Base-by-base conservation (phyloP, 176 grass and related monocot species). In the Oryza punctata region DNA sequence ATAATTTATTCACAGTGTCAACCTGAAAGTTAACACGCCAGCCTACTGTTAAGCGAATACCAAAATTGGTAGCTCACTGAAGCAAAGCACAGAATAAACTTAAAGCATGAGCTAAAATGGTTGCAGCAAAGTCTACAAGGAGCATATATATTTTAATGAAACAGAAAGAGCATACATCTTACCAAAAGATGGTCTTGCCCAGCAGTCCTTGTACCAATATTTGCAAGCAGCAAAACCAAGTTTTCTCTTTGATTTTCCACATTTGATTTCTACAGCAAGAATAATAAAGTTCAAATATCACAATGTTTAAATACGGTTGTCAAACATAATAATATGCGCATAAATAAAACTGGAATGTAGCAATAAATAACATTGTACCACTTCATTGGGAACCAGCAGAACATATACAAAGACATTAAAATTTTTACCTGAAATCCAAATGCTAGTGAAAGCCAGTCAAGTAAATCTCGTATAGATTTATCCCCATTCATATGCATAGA, bases 191-290 rank as follows among this genome's bases (percentile, higher is more conserved):
- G 41, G 61, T 85, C 81, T 21, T 67, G 47, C 10, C 13, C 43
- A 65, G 23, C 69, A n/a, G 65, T 35, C 69, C 87, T 91, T 81
- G 85, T 77, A 77, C 75, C 80, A 67, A 91, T 82, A 78, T 94
- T 94, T 85, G 89, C 89, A 67, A 94, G 92, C 49, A 94, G 72
- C 74, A 94, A 85, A 76, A 94, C 81, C 81, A 94, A 79, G 78
- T 91, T 88, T 72, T 94, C 92, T 63, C 89, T 89, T 78, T 94
- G 92, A 91, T 94, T 94, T 63, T 91, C 84, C 69, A 87, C 92
- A 85, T 91, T 94, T 3, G 89, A 88, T 87, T 89, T 87, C 92
- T 94, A 76, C 14, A 77, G 65, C 26, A 57, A 26, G 14, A 44
- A 81, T 7, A 40, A 77, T 83, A 65, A 30, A 59, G 60, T 43